Evolutionary conservation across 2,329 filamentous ascomycete species (phyloP).

Genomic region (Dryadomyces sulphureus): DNA sequence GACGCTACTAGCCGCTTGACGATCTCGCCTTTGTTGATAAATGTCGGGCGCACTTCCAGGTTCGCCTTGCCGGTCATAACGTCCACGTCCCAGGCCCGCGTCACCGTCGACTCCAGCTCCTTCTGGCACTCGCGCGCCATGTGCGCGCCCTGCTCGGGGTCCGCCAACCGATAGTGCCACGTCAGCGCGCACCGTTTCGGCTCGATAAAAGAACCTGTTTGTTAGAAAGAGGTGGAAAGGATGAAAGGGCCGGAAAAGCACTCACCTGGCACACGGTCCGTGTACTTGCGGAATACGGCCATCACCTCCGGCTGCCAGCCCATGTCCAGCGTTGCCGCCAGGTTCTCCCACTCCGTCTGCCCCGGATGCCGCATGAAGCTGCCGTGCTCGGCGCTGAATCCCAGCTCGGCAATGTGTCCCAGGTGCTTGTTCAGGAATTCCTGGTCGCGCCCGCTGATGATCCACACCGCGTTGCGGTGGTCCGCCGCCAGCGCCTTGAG

Average conservation of each 20-base stretch:
- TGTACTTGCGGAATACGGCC: conserved; percentile 75
- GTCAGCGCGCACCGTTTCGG: conserved; percentile 87
- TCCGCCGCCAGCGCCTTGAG: conserved; percentile 69
- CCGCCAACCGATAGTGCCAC: conserved; percentile 90
- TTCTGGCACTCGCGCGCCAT: conserved; percentile 71
- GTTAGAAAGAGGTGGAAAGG: neutral
- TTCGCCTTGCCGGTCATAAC: conserved; percentile 97
- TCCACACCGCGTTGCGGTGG: conserved; percentile 83
- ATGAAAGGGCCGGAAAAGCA: conserved; percentile 4
- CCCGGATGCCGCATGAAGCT: conserved; percentile 83
- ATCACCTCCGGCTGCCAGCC: conserved; percentile 80
- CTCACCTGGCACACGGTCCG: conserved; percentile 68
- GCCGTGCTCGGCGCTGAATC: conserved; percentile 93
- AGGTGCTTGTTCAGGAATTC: conserved; percentile 82
- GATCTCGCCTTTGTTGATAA: conserved; percentile 97
- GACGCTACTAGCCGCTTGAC: conserved; percentile 66
- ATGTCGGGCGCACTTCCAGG: conserved; percentile 87
- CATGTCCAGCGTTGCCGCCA: conserved; percentile 81
- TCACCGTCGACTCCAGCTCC: conserved; percentile 63
- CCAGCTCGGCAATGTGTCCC: conserved; percentile 76
- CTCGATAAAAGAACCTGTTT: conserved; percentile 73
- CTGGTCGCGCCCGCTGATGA: conserved; percentile 90
- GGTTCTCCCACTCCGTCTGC: conserved; percentile 68
- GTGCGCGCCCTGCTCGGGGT: conserved; percentile 69
- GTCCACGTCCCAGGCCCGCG: conserved; percentile 74